phyloP scores from a whole-genome alignment of 2,329 filamentous ascomycete genomes.

The Fusarium proliferatum region DNA sequence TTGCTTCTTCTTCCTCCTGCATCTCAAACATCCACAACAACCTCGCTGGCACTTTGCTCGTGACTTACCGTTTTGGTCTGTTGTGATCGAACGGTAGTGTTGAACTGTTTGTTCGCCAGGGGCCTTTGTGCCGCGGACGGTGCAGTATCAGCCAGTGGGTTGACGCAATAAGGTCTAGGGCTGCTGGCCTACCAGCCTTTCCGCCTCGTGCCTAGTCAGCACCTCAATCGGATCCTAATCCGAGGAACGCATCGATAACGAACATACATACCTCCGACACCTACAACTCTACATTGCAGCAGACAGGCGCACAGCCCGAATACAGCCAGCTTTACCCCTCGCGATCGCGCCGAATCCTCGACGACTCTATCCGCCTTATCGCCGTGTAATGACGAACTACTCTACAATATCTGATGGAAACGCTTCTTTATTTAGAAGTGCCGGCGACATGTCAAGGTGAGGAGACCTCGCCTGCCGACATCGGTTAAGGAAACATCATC shows the following conservation, averaged over 20 bases:
- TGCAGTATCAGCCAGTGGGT: conserved; percentile 27
- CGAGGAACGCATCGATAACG: conserved; percentile 36
- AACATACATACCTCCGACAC: conserved; percentile 10
- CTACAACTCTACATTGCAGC: conserved; percentile 8
- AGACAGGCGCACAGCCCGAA: not conserved
- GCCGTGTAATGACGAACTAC: conserved; percentile 64
- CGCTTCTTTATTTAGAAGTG: conserved; percentile 53
- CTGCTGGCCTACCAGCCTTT: conserved; percentile 20
- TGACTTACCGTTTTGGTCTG: conserved; percentile 22
- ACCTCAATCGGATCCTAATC: no score
- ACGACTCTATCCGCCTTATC: not conserved
- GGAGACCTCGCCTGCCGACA: conserved; percentile 19
- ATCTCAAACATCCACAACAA: conserved; percentile 34
- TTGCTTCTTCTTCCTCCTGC: conserved; percentile 26
- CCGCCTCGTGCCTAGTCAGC: conserved; percentile 37
- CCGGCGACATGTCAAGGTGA: conserved; percentile 63
- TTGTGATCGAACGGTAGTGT: conserved; percentile 20
- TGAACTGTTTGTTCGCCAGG: conserved; percentile 20
- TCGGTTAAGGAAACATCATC: conserved; percentile 3
- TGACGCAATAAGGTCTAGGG: conserved; percentile 41
- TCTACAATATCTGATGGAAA: conserved; percentile 63
- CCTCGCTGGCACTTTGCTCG: conserved; percentile 19
- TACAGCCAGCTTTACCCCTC: not conserved
- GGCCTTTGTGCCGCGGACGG: conserved; percentile 43
- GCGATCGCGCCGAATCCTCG: conserved; percentile 20